Evolutionary conservation across 352 stramenopile genomes (phyloP), one percentile per base, ranked within the genome.

Genomic region (Pythium brachiatum): DNA sequence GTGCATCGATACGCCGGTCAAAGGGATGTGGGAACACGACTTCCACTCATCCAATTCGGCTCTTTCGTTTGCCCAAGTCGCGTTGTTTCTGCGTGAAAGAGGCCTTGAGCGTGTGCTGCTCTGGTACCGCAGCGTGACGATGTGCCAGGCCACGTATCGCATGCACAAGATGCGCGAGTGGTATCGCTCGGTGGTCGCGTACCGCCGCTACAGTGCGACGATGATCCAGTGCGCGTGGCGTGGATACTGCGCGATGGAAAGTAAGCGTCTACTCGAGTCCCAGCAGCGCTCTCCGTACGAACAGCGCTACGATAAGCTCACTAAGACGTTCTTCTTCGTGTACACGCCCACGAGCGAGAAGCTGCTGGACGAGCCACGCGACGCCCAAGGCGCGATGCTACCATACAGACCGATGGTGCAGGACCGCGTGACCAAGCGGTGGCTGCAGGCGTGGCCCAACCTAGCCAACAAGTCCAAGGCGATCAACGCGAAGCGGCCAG

Each of bases 281-380:
- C 81, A 95, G 69, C 81, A 86, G 57, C 69, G 69, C 25, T 86
- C 82, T 11, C 67, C 76, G 50, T 95, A 90, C 56, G 82, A 92
- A 32, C 79, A 93, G 66, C 68, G 75, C 21, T 76, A 76, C 41
- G 83, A 91, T 53, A 73, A 78, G 51, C 57, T 66, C 39, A 83
- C 75, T 7, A 61, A 73, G 57, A 72, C 61, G 9, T 87, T 90
- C 43, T 92, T 72, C 66, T 90, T 79, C 32, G 68, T 91, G 9
- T 90, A 92, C 64, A 73, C 32, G 0, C 86, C 82, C 25, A 93
- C 81, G 13, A 64, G 78, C 21, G 83, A 92, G 63, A 83, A 79
- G 34, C 60, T 92, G 25, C 27, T 79, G 11, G 72, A 87, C 27
- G 78, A 86, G 46, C 86, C 86, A 21, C 72, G 74, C 6, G 82